These are phyloP conservation scores for Arthrocladium fulminans DNA, from an alignment of 2,329 filamentous ascomycete genomes.

Conservation along the genomic window DNA sequence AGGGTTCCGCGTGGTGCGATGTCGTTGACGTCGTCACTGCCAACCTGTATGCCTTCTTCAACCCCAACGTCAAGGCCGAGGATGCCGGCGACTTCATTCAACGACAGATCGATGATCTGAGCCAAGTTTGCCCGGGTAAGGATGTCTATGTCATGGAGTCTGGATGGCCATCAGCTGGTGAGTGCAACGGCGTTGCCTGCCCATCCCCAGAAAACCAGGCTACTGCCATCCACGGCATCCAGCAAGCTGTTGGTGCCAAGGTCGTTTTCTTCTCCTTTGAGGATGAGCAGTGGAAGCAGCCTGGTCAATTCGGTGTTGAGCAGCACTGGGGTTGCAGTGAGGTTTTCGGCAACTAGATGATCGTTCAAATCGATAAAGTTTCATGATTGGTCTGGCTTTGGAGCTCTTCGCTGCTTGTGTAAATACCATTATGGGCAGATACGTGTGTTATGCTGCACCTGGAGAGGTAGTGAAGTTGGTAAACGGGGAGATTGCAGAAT, in stretches of 20 bases:
- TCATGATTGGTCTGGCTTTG: background rate
- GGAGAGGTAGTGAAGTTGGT: slow-evolving; percentile 52
- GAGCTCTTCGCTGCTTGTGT: slow-evolving; percentile 1
- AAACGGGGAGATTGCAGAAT: background rate
- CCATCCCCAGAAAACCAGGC: slow-evolving; percentile 60
- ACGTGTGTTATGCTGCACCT: slow-evolving; percentile 43
- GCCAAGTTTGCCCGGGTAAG: slow-evolving; percentile 61
- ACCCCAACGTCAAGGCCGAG: slow-evolving; percentile 53
- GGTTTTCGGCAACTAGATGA: slow-evolving; percentile 36
- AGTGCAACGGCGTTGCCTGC: slow-evolving; percentile 62
- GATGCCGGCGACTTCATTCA: slow-evolving; percentile 69
- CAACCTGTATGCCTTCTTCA: slow-evolving; percentile 96
- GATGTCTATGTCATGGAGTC: slow-evolving; percentile 76
- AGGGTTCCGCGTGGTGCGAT: slow-evolving; percentile 51
- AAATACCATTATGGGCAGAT: background rate
- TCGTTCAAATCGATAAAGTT: background rate
- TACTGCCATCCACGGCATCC: slow-evolving; percentile 63
- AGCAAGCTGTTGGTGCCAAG: slow-evolving; percentile 54
- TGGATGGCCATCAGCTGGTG: slow-evolving; percentile 71
- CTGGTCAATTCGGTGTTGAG: slow-evolving; percentile 64
- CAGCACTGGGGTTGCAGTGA: slow-evolving; percentile 63
- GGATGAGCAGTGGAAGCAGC: slow-evolving; percentile 73
- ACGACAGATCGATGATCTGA: slow-evolving; percentile 62
- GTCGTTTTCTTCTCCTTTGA: slow-evolving; percentile 73
- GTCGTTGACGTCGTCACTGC: slow-evolving; percentile 69